A percentile compares a stretch with the other conserved stretches of the same genome.
Conservation (phyloP, 2,329 filamentous ascomycete genomes). For the Colletotrichum sp. region DNA sequence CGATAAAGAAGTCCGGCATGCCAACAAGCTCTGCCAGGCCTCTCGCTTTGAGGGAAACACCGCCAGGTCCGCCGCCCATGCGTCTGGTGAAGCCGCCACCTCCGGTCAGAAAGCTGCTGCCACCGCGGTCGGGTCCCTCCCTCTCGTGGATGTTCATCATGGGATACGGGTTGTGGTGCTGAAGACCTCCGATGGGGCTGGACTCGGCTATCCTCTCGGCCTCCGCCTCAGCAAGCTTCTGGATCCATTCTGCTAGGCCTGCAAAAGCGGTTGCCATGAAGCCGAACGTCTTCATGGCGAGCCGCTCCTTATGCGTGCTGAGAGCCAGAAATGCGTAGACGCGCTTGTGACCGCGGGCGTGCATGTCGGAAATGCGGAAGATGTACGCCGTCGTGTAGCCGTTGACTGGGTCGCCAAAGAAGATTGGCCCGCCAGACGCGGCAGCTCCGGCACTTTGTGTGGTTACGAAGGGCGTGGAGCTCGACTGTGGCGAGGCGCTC, state of each 20-base stretch:
- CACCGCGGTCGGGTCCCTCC: slow-evolving; percentile 38
- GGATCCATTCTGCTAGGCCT: slow-evolving; percentile 70
- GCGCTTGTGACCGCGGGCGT: slow-evolving; percentile 71
- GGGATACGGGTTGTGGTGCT: slow-evolving; percentile 37
- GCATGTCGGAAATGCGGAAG: slow-evolving; percentile 71
- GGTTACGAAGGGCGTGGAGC: slow-evolving; percentile 55
- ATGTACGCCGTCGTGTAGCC: slow-evolving; percentile 75
- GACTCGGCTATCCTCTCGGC: slow-evolving; percentile 59
- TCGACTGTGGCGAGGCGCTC: slow-evolving; percentile 30
- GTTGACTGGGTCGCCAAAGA: slow-evolving; percentile 69
- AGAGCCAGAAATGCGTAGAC: slow-evolving; percentile 72
- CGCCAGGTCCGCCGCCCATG: slow-evolving; percentile 62
- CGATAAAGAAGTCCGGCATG: slow-evolving; percentile 71
- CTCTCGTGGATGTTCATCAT: not conserved
- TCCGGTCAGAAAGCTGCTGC: slow-evolving; percentile 62
- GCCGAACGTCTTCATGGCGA: slow-evolving; percentile 70
- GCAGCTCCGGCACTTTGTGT: slow-evolving; percentile 59
- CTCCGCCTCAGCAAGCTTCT: slow-evolving; percentile 67
- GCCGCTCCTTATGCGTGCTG: slow-evolving; percentile 67
- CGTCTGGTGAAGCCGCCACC: slow-evolving; percentile 62
- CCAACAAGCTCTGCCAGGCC: slow-evolving; percentile 71
- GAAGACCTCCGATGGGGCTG: slow-evolving; percentile 44
- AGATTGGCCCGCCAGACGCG: slow-evolving; percentile 68
- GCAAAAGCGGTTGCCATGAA: slow-evolving; percentile 67
- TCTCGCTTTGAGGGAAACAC: slow-evolving; percentile 61